A percentile compares a stretch with the other conserved stretches of the same genome.
Evolutionary conservation across 2,329 filamentous ascomycete genomes (phyloP).

Genomic region (Plectosphaerella sp.): DNA sequence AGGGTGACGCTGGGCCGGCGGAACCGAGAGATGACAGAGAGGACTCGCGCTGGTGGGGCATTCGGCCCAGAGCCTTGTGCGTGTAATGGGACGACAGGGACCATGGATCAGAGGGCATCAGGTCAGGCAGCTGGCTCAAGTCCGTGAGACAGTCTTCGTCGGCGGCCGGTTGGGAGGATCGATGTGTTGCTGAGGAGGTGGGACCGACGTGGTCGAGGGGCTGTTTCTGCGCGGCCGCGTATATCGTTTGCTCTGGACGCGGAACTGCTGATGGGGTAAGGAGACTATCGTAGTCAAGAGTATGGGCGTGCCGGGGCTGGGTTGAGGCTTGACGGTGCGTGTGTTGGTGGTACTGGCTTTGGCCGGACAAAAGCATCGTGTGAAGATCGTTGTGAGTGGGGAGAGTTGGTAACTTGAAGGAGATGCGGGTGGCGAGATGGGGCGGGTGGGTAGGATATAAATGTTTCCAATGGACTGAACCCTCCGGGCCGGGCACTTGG

Average conservation of each 20-base stretch:
- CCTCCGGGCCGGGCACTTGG: neutral
- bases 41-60: constrained; percentile 54
- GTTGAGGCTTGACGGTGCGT: neutral
- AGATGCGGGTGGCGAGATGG: constrained; percentile 6
- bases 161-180: constrained; percentile 3
- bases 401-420: constrained; percentile 1
- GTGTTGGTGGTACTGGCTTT: constrained; percentile 1
- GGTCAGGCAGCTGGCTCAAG: constrained; percentile 11
- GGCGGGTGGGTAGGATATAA: constrained; percentile 9
- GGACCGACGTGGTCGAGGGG: neutral
- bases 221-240: neutral
- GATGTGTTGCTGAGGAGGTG: constrained; percentile 4
- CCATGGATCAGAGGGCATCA: constrained; percentile 40
- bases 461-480: neutral
- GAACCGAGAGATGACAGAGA: constrained; percentile 59
- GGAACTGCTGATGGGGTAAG: neutral
- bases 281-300: constrained; percentile 3
- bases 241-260: neutral
- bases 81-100: constrained; percentile 29
- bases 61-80: constrained; percentile 29
- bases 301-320: constrained; percentile 1
- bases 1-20: constrained; percentile 56
- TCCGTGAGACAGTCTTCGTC: constrained; percentile 1
- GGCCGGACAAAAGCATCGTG: constrained; percentile 11
- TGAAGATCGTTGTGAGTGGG: constrained; percentile 1